phyloP scores from a whole-genome alignment of 208 protist genomes.

The Angomonas deanei region DNA sequence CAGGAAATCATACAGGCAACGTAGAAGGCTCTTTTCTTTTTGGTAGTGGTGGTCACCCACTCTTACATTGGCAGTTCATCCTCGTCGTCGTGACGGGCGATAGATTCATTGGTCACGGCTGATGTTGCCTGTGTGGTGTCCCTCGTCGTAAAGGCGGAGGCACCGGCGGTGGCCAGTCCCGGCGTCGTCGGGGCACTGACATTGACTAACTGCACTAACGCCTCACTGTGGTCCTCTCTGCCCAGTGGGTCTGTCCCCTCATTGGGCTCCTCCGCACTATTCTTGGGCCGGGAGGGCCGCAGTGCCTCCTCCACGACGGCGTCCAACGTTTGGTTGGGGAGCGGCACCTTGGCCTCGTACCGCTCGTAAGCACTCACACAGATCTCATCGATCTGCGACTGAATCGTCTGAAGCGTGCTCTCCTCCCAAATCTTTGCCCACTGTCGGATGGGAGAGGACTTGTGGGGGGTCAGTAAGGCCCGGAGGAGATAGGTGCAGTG shows the following conservation, averaged over 20 bases:
- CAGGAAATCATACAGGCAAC: background rate
- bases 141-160: background rate
- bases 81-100: conserved; percentile 17
- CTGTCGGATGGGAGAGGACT: conserved; percentile 35
- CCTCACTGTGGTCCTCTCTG: no score
- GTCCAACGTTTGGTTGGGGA: conserved; percentile 51
- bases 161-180: background rate
- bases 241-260: conserved; percentile 3
- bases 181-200: background rate
- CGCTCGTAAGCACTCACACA: conserved; percentile 71
- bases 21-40: no score
- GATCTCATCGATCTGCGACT: conserved; percentile 60
- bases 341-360: conserved; percentile 59
- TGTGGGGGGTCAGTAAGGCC: conserved; percentile 34
- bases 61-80: conserved; percentile 47
- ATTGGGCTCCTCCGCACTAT: background rate
- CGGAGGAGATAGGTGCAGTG: conserved; percentile 66
- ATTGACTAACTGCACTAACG: no score
- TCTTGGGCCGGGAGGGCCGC: background rate
- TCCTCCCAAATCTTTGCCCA: conserved; percentile 55
- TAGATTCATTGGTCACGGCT: background rate
- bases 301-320: conserved; percentile 29
- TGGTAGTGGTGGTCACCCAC: no score
- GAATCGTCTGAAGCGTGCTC: conserved; percentile 15
- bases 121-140: no score